Evolutionary conservation across 768 basidiomycete species (phyloP).

Genomic region (Leccinum disarticulatum): DNA sequence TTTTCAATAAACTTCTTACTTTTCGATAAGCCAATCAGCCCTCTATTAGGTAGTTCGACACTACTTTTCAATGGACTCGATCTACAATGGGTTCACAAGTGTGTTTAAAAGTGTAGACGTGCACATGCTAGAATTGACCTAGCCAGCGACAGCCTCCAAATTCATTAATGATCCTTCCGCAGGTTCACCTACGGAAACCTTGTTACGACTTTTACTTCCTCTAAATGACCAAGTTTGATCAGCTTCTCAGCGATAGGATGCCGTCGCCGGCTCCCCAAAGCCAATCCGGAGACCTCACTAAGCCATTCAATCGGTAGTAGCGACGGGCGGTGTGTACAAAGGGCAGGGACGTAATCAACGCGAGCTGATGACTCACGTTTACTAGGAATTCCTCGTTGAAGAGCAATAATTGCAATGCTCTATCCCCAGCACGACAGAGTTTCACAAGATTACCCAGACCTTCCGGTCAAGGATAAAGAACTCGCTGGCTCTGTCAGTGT

Average conservation of each 20-base stretch:
- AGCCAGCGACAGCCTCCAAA: conserved; percentile 15
- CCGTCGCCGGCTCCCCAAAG: conserved; percentile 59
- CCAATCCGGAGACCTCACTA: conserved; percentile 84
- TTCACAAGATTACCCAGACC: conserved; percentile 79
- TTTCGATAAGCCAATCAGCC: too few species aligned
- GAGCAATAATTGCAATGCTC: conserved; percentile 91
- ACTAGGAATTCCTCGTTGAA: conserved; percentile 91
- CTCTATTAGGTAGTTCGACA: too few species aligned
- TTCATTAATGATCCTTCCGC: conserved; percentile 73
- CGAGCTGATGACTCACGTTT: conserved; percentile 86
- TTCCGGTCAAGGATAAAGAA: conserved; percentile 67
- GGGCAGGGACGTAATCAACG: conserved; percentile 90
- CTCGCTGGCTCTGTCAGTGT: conserved; percentile 90
- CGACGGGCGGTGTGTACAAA: conserved; percentile 89
- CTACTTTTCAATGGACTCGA: too few species aligned
- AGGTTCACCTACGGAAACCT: conserved; percentile 84
- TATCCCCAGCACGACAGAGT: conserved; percentile 82
- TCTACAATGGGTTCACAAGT: conserved; percentile 13
- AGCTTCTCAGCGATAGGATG: conserved; percentile 55
- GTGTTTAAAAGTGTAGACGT: background rate
- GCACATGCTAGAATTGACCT: conserved; percentile 3
- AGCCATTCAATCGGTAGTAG: conserved; percentile 92
- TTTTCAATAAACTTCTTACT: too few species aligned
- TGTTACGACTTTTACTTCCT: conserved; percentile 85
- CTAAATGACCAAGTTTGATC: conserved; percentile 81